Conservation (phyloP, 2,329 filamentous ascomycete species). For the Parasarocladium wereldwijsianum region DNA sequence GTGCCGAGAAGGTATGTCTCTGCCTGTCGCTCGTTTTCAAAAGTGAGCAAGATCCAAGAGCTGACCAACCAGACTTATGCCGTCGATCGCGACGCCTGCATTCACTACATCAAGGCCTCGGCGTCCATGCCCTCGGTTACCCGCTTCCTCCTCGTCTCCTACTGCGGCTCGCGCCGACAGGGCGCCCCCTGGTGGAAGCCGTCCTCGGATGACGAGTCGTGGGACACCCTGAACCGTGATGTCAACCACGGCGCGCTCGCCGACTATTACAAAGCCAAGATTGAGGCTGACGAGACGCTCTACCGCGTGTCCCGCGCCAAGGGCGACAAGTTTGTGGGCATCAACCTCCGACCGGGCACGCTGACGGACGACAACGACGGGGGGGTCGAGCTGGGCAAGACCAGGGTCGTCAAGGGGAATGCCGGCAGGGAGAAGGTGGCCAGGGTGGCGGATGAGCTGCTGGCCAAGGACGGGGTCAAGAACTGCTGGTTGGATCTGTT, state of each 20-base stretch:
- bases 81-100: conserved; percentile 49
- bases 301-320: conserved; percentile 28
- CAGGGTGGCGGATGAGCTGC: conserved; percentile 35
- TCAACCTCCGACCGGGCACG: conserved; percentile 37
- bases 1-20: conserved; percentile 26
- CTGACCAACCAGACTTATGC: conserved; percentile 30
- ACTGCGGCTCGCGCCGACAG: conserved; percentile 35
- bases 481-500: conserved; percentile 40
- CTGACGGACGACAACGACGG: conserved; percentile 34
- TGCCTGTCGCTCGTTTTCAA: not conserved
- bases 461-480: conserved; percentile 31
- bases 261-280: conserved; percentile 44
- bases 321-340: conserved; percentile 25
- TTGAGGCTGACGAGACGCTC: conserved; percentile 42
- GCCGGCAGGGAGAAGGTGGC: conserved; percentile 47
- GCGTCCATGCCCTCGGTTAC: conserved; percentile 36
- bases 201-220: conserved; percentile 14
- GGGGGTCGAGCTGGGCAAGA: conserved; percentile 31
- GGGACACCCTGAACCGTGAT: conserved; percentile 28
- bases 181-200: conserved; percentile 44
- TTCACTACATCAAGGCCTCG: conserved; percentile 45
- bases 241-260: conserved; percentile 25
- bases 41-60: conserved; percentile 4
- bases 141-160: conserved; percentile 52
- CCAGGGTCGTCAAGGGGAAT: conserved; percentile 18